These are phyloP conservation scores for Mycosarcoma maydis DNA, from an alignment of 1,284 basidiomycete species.

Conservation along the genomic window DNA sequence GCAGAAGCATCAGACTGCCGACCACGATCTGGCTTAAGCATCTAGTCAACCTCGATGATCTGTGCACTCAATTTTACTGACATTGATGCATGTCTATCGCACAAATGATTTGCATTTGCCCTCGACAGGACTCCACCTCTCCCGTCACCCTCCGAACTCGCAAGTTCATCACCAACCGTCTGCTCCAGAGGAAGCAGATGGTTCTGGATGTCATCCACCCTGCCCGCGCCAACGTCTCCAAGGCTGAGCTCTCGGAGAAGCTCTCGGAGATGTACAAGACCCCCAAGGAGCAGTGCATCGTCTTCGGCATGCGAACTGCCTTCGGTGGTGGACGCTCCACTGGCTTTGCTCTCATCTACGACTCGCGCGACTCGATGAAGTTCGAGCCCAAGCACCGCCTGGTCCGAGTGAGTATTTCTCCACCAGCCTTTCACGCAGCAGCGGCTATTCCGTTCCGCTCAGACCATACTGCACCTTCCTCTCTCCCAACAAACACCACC, in stretches of 20 bases:
- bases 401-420: no score
- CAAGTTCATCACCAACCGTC: slow-evolving; percentile 99
- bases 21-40: slow-evolving; percentile 5
- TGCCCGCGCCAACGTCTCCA: slow-evolving; percentile 91
- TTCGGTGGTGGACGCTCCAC: slow-evolving; percentile 99
- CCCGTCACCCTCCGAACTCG: slow-evolving; percentile 96
- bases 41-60: slow-evolving; percentile 4
- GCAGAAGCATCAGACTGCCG: slow-evolving; percentile 5
- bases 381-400: slow-evolving; percentile 98
- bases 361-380: slow-evolving; percentile 87
- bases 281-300: slow-evolving; percentile 73
- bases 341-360: slow-evolving; percentile 95
- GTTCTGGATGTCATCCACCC: slow-evolving; percentile 96
- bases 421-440: no score
- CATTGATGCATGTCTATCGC: no score
- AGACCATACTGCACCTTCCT: no score
- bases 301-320: slow-evolving; percentile 78
- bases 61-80: not conserved
- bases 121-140: slow-evolving; percentile 76
- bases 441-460: no score
- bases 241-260: slow-evolving; percentile 91
- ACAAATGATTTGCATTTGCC: not conserved
- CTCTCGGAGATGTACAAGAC: slow-evolving; percentile 79
- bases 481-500: no score
- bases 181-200: slow-evolving; percentile 81